phyloP scores from a whole-genome alignment of 768 basidiomycete species.

The Mycena epipterygia region DNA sequence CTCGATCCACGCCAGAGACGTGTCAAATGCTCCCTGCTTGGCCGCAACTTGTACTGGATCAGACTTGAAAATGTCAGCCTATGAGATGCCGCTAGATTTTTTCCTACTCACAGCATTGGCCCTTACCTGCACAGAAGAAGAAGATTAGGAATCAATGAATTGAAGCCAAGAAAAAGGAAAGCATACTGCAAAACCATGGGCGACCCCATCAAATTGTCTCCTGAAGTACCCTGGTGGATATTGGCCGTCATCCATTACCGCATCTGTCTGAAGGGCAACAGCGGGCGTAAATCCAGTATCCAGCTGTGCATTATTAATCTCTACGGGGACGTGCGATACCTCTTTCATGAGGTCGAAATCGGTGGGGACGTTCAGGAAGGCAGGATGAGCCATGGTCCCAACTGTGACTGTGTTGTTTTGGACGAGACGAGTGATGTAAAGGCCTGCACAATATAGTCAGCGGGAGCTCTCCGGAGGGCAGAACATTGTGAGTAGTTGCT shows the following conservation, averaged over 20 bases:
- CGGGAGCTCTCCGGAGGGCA: neutral
- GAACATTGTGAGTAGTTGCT: neutral
- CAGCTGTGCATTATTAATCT: conserved; percentile 37
- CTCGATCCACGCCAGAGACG: conserved; percentile 31
- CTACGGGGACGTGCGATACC: conserved; percentile 31
- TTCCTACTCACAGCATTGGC: conserved; percentile 29
- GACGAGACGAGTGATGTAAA: conserved; percentile 31
- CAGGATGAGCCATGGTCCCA: conserved; percentile 35
- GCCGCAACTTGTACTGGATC: conserved; percentile 36
- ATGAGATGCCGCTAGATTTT: neutral
- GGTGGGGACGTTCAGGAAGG: conserved; percentile 26
- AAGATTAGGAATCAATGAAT: neutral
- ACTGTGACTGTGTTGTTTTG: conserved; percentile 38
- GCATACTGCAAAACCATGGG: conserved; percentile 37
- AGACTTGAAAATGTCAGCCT: conserved; percentile 18
- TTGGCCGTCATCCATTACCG: conserved; percentile 25
- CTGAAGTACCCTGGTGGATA: conserved; percentile 35
- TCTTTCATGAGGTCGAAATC: conserved; percentile 36
- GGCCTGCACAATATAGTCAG: conserved; percentile 16
- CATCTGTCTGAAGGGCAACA: conserved; percentile 30
- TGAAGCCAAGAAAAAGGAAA: neutral
- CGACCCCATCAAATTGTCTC: conserved; percentile 33
- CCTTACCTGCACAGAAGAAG: conserved; percentile 22
- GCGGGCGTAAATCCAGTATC: conserved; percentile 35
- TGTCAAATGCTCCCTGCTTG: conserved; percentile 35